Percentiles rank a stretch among this genome's conserved stretches.
These are phyloP conservation scores for Phytophthora tubulina DNA, from an alignment of 352 stramenopile species.

Conservation along the genomic window DNA sequence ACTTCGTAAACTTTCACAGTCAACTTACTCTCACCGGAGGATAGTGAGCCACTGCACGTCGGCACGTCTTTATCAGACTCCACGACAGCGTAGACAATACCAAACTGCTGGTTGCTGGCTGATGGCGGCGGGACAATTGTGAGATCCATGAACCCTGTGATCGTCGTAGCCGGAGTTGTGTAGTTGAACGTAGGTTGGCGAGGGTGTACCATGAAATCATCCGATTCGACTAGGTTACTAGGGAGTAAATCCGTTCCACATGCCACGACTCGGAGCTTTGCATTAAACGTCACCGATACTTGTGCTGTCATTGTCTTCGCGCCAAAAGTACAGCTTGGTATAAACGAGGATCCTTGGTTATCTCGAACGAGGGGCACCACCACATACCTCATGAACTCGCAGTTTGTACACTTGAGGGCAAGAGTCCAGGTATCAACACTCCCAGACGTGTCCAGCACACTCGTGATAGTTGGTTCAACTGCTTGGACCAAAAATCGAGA, in stretches of 20 bases:
- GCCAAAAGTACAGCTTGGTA: conserved; percentile 62
- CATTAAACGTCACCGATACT: conserved; percentile 49
- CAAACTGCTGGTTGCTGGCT: conserved; percentile 15
- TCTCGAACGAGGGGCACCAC: conserved; percentile 22
- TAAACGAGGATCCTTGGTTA: neutral
- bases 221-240: conserved; percentile 44
- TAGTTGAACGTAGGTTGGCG: conserved; percentile 52
- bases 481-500: conserved; percentile 57
- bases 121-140: conserved; percentile 38
- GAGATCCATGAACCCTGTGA: conserved; percentile 58
- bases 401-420: conserved; percentile 45
- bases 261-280: conserved; percentile 51
- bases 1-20: conserved; percentile 53
- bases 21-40: conserved; percentile 27
- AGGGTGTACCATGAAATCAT: conserved; percentile 44
- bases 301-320: conserved; percentile 15
- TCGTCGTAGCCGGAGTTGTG: conserved; percentile 44
- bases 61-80: conserved; percentile 12
- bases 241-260: conserved; percentile 48
- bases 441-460: conserved; percentile 34
- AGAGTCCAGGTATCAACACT: conserved; percentile 56
- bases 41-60: conserved; percentile 12
- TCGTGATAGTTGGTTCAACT: conserved; percentile 42
- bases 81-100: conserved; percentile 42
- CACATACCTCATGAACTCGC: conserved; percentile 62